phyloP scores from a whole-genome alignment of 495 filamentous ascomycete genomes.

The Emericellopsis terricola region DNA sequence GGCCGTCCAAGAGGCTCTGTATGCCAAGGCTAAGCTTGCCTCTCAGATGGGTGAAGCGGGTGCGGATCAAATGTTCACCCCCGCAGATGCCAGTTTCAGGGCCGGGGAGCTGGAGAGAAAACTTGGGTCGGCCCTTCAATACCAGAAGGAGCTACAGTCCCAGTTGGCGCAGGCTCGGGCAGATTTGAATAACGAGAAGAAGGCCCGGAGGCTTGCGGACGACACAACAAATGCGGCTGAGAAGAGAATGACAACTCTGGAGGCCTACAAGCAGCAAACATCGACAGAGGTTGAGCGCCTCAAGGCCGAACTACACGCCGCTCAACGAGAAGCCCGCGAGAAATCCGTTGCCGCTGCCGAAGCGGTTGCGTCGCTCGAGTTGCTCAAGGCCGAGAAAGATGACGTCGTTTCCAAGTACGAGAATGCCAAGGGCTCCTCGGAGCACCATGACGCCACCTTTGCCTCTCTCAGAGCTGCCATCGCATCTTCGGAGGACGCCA shows the following conservation, averaged over 20 bases:
- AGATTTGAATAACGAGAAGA: constrained; percentile 67
- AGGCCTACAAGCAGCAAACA: constrained; percentile 62
- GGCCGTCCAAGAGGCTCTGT: constrained; percentile 80
- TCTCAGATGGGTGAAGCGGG: constrained; percentile 28
- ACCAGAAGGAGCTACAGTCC: constrained; percentile 56
- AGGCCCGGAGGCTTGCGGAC: constrained; percentile 65
- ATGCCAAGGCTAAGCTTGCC: constrained; percentile 83
- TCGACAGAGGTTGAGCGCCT: constrained; percentile 69
- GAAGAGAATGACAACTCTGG: constrained; percentile 65
- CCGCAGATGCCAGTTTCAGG: constrained; percentile 45
- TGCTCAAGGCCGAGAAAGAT: constrained; percentile 67
- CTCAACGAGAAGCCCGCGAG: constrained; percentile 56
- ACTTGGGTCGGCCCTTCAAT: constrained; percentile 59
- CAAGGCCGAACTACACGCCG: constrained; percentile 64
- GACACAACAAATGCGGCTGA: constrained; percentile 71
- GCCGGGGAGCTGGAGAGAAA: constrained; percentile 64
- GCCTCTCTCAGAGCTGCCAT: constrained; percentile 63
- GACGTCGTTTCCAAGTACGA: constrained; percentile 55
- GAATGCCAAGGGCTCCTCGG: constrained; percentile 44
- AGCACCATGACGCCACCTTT: constrained; percentile 56
- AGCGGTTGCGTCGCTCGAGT: constrained; percentile 49
- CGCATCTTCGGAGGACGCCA: constrained; percentile 56
- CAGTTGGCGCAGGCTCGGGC: constrained; percentile 44
- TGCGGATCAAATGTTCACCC: constrained; percentile 42
- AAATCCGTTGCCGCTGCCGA: constrained; percentile 59